These are phyloP conservation scores for Plasmodium sp. DNA, from an alignment of 169 alveolate genomes.

Conservation along the genomic window DNA sequence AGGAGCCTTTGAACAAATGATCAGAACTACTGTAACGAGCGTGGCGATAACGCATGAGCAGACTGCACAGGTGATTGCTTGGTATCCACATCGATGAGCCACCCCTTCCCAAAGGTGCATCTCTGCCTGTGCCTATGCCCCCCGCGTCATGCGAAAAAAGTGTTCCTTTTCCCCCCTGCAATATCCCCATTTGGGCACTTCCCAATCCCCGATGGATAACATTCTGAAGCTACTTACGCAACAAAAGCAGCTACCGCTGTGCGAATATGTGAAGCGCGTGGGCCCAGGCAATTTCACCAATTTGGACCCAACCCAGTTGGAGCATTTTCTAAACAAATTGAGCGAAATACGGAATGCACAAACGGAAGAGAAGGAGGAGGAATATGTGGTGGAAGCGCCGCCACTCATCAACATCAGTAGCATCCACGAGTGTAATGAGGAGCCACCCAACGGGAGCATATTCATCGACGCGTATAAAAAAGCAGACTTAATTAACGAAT, in stretches of 20 bases:
- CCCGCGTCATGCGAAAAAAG: not conserved
- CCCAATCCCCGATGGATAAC: slow-evolving; percentile 5
- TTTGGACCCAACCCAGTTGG: slow-evolving; percentile 2
- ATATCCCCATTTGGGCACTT: not conserved
- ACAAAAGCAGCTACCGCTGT: slow-evolving; percentile 1
- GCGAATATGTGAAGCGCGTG: not conserved
- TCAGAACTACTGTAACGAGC: not conserved
- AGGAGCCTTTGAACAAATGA: not conserved
- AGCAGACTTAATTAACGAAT: slow-evolving; percentile 22
- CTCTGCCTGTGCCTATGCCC: not conserved
- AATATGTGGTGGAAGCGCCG: slow-evolving; percentile 18
- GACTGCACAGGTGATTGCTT: not conserved
- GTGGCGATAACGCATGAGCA: not conserved
- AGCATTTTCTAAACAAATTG: slow-evolving; percentile 20
- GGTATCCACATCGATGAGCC: not conserved
- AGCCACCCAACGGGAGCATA: slow-evolving; percentile 44
- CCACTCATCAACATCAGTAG: slow-evolving; percentile 15
- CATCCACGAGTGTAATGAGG: slow-evolving; percentile 21
- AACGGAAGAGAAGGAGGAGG: not conserved
- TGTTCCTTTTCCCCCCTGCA: not conserved
- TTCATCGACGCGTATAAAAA: slow-evolving; percentile 38
- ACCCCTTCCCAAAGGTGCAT: not conserved
- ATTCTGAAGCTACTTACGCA: slow-evolving; percentile 16
- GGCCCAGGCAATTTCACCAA: not conserved
- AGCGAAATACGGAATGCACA: not conserved